Evolutionary conservation across 306 rosid species (phyloP), one percentile per base, ranked within the genome.

Genomic region (Purshia tridentata): DNA sequence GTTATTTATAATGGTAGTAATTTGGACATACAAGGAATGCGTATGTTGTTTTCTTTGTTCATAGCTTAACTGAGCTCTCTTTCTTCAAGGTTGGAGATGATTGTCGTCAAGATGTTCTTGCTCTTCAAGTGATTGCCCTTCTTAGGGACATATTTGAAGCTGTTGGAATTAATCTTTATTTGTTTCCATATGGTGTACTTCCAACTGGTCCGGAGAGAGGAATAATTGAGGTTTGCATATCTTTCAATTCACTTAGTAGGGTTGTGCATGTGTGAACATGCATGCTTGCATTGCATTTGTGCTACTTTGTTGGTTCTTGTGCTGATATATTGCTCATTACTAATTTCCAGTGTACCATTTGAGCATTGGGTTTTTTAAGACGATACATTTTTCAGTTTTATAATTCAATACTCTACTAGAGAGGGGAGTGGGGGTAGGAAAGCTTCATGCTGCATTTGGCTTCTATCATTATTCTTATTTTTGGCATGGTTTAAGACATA

Each of bases 101-200:
- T 84, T 94, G 99, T 83, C 88, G 99, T 72, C 99, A 94, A 86
- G 99, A 94, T 81, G 96, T 94, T 79, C 97, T 94, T 75, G 99
- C 99, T 76, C 96, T 94, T 84, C 99, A 94, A 91, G 97, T 94
- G 74, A 94, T 94, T 80, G 53, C 99, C 22, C 95, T 94, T 73
- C 95, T 94, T 64, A 84, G 99, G 82, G 99, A 91, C 86, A 84
- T 91, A 83, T 94, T 91, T 89, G 85, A 83, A 86, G 92, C 99
- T 5, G 90, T 89, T 72, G 99, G 99, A 72, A 37, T 94, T 77
- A 86, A 94, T 75, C 96, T 94, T 67, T 94, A 91, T 83, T 77
- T 94, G 70, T 94, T 78, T 84, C 99, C 99, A 14, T 94, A 94
- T 65, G 99, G 96, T 70, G 99, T 94, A 52, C 96, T 94, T 57